Evolutionary conservation across 2,329 filamentous ascomycete genomes (phyloP).

Genomic region (Phyllosticta ampelicida): DNA sequence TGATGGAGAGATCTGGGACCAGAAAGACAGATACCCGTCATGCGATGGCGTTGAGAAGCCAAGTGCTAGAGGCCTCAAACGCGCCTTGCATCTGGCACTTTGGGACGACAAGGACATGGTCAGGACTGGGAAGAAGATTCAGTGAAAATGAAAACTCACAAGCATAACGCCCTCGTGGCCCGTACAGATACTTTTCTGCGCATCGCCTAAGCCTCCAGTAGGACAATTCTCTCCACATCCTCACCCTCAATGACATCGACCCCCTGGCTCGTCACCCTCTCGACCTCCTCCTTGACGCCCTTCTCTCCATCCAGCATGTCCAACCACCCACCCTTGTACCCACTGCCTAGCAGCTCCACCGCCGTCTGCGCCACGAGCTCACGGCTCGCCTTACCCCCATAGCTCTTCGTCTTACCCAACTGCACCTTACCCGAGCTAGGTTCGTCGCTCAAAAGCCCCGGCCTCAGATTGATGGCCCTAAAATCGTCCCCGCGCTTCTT

Average conservation of each 20-base stretch:
- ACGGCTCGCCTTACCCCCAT: constrained; percentile 34
- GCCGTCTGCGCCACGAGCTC: constrained; percentile 43
- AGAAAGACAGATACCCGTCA: background rate
- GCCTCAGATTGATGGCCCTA: constrained; percentile 41
- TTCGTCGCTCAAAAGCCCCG: constrained; percentile 39
- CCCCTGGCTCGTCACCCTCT: constrained; percentile 33
- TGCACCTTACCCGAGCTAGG: constrained; percentile 35
- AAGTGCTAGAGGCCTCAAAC: background rate
- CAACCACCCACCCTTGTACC: constrained; percentile 41
- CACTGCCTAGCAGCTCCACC: constrained; percentile 37
- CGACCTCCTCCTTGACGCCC: constrained; percentile 35
- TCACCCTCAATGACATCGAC: constrained; percentile 41
- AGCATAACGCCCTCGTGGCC: too few species aligned
- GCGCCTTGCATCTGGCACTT: background rate
- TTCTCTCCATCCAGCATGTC: constrained; percentile 44
- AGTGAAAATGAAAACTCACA: too few species aligned
- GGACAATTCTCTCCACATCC: constrained; percentile 39
- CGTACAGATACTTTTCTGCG: background rate
- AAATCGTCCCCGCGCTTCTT: constrained; percentile 28
- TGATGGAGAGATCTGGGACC: background rate
- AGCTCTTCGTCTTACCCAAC: constrained; percentile 34
- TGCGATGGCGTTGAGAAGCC: background rate
- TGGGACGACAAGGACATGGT: background rate
- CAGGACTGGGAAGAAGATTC: background rate
- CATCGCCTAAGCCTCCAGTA: too few species aligned